phyloP scores from a whole-genome alignment of 2,329 filamentous ascomycete genomes.

The Colletotrichum sp. region DNA sequence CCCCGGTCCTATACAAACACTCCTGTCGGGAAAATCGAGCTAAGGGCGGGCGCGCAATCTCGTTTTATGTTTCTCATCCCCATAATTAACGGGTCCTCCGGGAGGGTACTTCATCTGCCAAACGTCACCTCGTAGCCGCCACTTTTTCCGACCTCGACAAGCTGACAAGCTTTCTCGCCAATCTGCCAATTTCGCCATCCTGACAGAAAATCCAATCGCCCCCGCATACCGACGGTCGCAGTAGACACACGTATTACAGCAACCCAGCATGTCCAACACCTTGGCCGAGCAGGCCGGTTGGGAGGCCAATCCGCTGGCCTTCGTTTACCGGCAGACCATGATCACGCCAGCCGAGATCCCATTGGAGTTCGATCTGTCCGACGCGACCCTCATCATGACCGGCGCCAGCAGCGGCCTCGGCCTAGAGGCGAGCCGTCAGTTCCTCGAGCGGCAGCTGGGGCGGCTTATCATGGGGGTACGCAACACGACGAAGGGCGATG shows the following conservation, averaged over 20 bases:
- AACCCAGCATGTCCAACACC: conserved; percentile 15
- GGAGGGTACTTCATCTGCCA: not conserved
- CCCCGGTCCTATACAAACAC: not conserved
- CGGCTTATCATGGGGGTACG: conserved; percentile 47
- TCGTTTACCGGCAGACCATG: conserved; percentile 15
- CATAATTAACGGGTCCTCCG: conserved; percentile 10
- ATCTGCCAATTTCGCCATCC: not conserved
- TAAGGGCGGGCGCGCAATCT: conserved; percentile 3
- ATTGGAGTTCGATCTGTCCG: conserved; percentile 10
- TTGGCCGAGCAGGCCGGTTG: conserved; percentile 13
- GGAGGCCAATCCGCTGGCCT: conserved; percentile 18
- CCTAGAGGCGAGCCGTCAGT: conserved; percentile 41
- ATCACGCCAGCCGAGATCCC: conserved; percentile 16
- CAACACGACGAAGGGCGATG: conserved; percentile 31
- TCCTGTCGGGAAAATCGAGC: not conserved
- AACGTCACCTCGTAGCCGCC: not conserved
- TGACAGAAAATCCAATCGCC: not conserved
- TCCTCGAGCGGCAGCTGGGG: conserved; percentile 36
- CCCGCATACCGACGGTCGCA: not conserved
- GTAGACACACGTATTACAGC: fast-evolving
- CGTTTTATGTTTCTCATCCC: conserved; percentile 16
- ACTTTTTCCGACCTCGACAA: not conserved
- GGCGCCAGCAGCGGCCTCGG: conserved; percentile 50
- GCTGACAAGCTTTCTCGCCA: conserved; percentile 7
- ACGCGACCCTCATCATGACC: conserved; percentile 42